phyloP scores from a whole-genome alignment of 1,139 yeast species.

The Pichia kudriavzevii region DNA sequence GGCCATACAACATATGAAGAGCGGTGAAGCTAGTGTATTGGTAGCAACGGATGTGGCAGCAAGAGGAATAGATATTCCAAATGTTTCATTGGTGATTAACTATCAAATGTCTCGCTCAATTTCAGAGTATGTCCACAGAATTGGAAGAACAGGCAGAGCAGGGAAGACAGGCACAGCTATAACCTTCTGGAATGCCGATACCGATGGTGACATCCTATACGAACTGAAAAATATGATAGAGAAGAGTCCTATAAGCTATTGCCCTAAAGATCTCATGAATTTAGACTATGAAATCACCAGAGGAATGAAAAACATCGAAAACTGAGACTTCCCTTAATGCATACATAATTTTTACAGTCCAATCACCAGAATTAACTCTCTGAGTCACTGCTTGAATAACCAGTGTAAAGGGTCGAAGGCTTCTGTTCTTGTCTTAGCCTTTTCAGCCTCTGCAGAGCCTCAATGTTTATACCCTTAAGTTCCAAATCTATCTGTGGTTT shows the following conservation, averaged over 20 bases:
- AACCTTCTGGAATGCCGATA: slow-evolving; percentile 52
- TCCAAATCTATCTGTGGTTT: background rate
- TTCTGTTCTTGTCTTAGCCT: background rate
- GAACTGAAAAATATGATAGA: slow-evolving; percentile 46
- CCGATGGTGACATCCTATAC: slow-evolving; percentile 46
- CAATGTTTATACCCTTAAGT: background rate
- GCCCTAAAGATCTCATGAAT: slow-evolving; percentile 46
- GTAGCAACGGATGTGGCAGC: slow-evolving; percentile 97
- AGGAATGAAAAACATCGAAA: slow-evolving; percentile 18
- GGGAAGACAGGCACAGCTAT: slow-evolving; percentile 71
- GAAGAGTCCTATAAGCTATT: slow-evolving; percentile 38
- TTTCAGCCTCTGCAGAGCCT: background rate
- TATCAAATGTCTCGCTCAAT: slow-evolving; percentile 73
- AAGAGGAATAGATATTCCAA: slow-evolving; percentile 87
- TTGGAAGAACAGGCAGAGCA: slow-evolving; percentile 96
- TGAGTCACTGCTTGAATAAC: slow-evolving; percentile 10
- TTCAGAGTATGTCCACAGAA: slow-evolving; percentile 85
- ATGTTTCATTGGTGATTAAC: slow-evolving; percentile 78
- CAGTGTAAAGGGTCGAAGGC: background rate
- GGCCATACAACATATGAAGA: slow-evolving; percentile 59
- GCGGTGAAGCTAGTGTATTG: slow-evolving; percentile 54
- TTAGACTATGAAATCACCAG: slow-evolving; percentile 26
- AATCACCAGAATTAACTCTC: background rate
- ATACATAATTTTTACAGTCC: background rate
- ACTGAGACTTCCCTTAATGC: slow-evolving; percentile 3